Evolutionary conservation across 805 yeast species (phyloP).

Genomic region (Saccharomycopsis lassenensis): DNA sequence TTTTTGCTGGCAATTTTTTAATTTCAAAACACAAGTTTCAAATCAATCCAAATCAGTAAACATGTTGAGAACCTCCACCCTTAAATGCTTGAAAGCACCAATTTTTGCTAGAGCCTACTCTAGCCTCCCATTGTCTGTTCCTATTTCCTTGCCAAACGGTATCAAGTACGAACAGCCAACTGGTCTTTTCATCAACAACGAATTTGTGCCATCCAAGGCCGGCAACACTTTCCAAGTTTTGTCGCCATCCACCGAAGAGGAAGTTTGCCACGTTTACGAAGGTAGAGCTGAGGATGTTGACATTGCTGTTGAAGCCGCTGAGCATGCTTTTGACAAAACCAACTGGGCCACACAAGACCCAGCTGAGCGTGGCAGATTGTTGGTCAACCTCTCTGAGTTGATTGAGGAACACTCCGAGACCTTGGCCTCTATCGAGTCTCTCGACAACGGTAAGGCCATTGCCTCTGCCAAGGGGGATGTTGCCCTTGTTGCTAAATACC

Average conservation of each 20-base stretch:
- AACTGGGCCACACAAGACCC: constrained; percentile 66
- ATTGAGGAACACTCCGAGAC: constrained; percentile 62
- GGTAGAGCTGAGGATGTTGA: constrained; percentile 73
- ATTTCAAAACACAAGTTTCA: too few relatives aligned
- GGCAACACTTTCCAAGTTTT: constrained; percentile 50
- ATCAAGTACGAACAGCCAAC: constrained; percentile 65
- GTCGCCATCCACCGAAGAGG: constrained; percentile 67
- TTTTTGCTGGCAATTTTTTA: too few relatives aligned
- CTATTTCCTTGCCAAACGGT: constrained; percentile 64
- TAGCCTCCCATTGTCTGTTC: constrained; percentile 36
- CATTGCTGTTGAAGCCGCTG: constrained; percentile 77
- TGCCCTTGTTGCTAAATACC: constrained; percentile 50
- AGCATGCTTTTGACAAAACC: constrained; percentile 51
- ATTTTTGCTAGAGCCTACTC: too few relatives aligned
- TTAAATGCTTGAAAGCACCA: too few relatives aligned
- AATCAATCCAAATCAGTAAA: too few relatives aligned
- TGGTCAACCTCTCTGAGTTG: constrained; percentile 66
- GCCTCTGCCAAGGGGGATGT: constrained; percentile 66
- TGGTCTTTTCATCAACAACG: constrained; percentile 72
- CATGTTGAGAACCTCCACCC: too few relatives aligned
- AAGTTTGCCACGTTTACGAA: constrained; percentile 57
- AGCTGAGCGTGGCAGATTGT: constrained; percentile 47
- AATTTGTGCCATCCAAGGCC: constrained; percentile 51
- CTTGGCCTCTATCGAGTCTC: constrained; percentile 70
- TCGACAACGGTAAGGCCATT: constrained; percentile 84